phyloP scores from a whole-genome alignment of 352 stramenopile species.

The Phytopythium helicoides region DNA sequence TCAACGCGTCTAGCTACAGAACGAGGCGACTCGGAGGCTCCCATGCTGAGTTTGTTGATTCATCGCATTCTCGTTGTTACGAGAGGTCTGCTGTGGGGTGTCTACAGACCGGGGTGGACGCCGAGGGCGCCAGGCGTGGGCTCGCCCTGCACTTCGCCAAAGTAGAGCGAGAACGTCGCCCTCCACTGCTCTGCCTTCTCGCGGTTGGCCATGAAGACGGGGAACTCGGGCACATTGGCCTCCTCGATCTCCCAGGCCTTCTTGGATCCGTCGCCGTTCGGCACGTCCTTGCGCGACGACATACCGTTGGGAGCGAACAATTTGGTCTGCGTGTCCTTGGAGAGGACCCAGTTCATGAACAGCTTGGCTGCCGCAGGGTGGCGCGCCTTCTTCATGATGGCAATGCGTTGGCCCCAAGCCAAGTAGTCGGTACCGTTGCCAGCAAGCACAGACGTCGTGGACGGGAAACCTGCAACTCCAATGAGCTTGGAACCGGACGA shows the following conservation, averaged over 20 bases:
- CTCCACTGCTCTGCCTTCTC: constrained; percentile 31
- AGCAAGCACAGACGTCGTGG: constrained; percentile 10
- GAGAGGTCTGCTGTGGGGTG: no score
- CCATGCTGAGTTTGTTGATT: no score
- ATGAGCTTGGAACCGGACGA: constrained; percentile 28
- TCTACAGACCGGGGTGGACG: constrained; percentile 34
- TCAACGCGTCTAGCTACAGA: no score
- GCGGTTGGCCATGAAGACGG: constrained; percentile 47
- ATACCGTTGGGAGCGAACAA: constrained; percentile 17
- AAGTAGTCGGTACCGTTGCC: constrained; percentile 35
- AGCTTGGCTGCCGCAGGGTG: constrained; percentile 51
- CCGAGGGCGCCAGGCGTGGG: constrained; percentile 32
- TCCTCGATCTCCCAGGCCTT: constrained; percentile 32
- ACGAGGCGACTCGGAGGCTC: no score
- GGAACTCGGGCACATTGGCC: constrained; percentile 31
- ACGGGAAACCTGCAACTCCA: constrained; percentile 1
- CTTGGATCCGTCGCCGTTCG: constrained; percentile 19
- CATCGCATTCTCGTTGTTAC: no score
- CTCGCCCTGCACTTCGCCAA: constrained; percentile 46
- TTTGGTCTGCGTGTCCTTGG: constrained; percentile 29
- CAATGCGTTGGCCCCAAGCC: constrained; percentile 48
- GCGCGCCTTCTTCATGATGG: constrained; percentile 55
- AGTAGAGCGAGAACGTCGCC: constrained; percentile 49
- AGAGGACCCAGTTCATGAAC: constrained; percentile 53
- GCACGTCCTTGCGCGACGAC: constrained; percentile 32